phyloP scores from a whole-genome alignment of 768 basidiomycete species.

The Hericium erinaceus region DNA sequence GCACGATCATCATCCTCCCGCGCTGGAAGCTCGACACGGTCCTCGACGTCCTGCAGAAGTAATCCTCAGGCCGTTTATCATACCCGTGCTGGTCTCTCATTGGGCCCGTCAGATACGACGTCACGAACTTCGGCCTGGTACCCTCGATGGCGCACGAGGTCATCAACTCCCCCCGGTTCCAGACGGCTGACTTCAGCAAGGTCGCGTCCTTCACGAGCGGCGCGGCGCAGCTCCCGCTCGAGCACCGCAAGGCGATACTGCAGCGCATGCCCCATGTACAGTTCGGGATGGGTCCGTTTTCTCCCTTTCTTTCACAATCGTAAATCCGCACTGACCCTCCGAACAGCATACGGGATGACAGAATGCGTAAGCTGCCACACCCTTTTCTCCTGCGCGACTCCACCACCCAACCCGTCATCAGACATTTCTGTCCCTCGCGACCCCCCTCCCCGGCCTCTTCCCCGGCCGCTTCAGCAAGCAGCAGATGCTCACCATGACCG shows the following conservation, averaged over 20 bases:
- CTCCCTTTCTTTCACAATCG: too few species aligned
- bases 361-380: neutral
- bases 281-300: too few species aligned
- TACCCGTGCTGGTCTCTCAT: conserved; percentile 7
- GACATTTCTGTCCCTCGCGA: neutral
- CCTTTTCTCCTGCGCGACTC: neutral
- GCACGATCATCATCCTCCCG: conserved; percentile 45
- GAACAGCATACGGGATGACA: conserved; percentile 45
- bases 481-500: conserved; percentile 28
- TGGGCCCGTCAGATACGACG: neutral
- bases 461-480: neutral
- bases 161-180: conserved; percentile 2
- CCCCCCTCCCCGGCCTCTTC: neutral
- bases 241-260: neutral
- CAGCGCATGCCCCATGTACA: neutral
- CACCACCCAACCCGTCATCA: neutral
- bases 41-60: conserved; percentile 52
- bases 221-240: neutral
- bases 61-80: neutral
- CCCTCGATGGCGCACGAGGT: conserved; percentile 4
- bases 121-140: neutral
- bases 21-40: conserved; percentile 49
- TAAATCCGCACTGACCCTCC: neutral
- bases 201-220: neutral
- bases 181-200: conserved; percentile 1